Evolutionary conservation across 1,284 basidiomycete species (phyloP), one percentile per base, ranked within the genome.

Genomic region (Apiotrichum veenhuisii): DNA sequence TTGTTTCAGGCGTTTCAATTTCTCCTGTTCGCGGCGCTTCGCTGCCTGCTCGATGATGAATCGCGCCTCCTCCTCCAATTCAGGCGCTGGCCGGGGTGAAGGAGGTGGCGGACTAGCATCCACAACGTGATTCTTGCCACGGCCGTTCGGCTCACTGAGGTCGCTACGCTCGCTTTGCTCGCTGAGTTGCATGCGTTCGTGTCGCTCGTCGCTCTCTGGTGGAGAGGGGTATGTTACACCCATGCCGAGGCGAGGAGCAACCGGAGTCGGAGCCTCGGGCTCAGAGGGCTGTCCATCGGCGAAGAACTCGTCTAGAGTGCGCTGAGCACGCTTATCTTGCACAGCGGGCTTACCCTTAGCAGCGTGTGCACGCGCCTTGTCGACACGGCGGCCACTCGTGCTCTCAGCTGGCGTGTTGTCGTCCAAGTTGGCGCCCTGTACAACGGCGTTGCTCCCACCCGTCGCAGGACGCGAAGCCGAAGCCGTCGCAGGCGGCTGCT

Each of bases 11-110:
- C 45, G 45, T 37, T 5, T 36, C 57, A 45, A 11, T 15, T 22
- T 18, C 12, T 64, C 45, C 3, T 34, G 17, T 8, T 37, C 52
- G 20, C 20, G 45, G 22, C 20, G 26, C 40, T 42, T 45, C 37
- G 57, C 54, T 22, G 68, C 62, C 15, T 48, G 44, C 7, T 63
- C 48, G 20, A 72, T 68, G 30, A 74, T 68, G 44, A 63, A 64
- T 5, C 55, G 27, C 10, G 68, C 71, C 49, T 73, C 71, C 8
- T 41, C 50, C 12, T 23, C 15, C 12, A 59, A 30, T 14, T 49
- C 36, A 14, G 47, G 46, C 23, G 43, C 45, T 17, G 43, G 26
- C 18, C 43, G n/a, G 17, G 61, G 20, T 25, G 15, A 12, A 17
- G 23, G 23, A 12, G 22, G 9, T 9, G 3, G n/a, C 17, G 36